Base-by-base conservation (phyloP, 306 rosid species). In the Luffa acutangula region DNA sequence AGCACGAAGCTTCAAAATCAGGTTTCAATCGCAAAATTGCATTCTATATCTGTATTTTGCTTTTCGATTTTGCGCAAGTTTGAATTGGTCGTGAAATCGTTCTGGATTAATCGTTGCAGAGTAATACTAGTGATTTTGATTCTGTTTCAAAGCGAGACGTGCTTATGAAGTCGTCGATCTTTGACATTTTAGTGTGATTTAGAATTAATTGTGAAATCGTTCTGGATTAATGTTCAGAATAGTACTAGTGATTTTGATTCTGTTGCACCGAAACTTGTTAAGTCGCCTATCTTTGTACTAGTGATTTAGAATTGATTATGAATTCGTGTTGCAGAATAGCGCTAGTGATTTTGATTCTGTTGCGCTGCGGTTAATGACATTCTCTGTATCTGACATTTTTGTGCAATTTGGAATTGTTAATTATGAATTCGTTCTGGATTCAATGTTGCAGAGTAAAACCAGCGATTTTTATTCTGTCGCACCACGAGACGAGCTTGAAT, bases 401-500 rank as follows among this genome's bases (percentile, higher is more conserved):
- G 12, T 17, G 58, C 1, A 51, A 7, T 13, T 51, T 15, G 0
- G 9, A 31, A 74, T 4, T 46, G 15, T 49, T n/a, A n/a, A n/a
- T 52, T 25, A 7, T 18, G 42, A 25, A 14, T 21, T 73, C 6
- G 25, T 33, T 74, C 6, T 14, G 25, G 13, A 6, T 49, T 49
- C 33, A 17, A 34, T 15, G 14, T 31, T 75, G 15, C 49, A 75
- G 79, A 72, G 17, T 12, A 20, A 21, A 4, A 11, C 20, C 20
- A 14, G 9, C 11, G 7, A 71, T 0, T 69, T 79, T 79, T 37
- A 12, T 33, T 18, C 59, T 37, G 69, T 18, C 6, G 63, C 4
- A 34, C n/a, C 72, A 20, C 54, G 70, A 74, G 94, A 91, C 71
- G 82, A 6, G 1, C 93, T 94, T 1, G 91, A 84, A 5, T 65